Conservation (phyloP, 257 asterid genomes). For the Rehmannia glutinosa region DNA sequence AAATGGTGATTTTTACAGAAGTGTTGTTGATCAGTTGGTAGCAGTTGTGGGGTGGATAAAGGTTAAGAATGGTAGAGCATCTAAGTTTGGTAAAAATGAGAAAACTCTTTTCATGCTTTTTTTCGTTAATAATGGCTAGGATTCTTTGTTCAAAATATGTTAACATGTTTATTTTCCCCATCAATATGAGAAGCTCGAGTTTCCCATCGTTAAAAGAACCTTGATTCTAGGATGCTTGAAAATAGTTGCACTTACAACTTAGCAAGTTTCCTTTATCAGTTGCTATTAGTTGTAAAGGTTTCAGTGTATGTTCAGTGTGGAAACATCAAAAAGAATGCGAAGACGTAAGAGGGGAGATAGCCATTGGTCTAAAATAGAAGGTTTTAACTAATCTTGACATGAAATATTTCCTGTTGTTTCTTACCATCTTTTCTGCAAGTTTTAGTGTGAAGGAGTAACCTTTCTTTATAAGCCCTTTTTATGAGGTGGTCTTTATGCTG, state of each 20-base stretch:
- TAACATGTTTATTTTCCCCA: neutral
- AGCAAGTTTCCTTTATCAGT: neutral
- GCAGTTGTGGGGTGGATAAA: neutral
- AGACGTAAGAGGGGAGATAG: neutral
- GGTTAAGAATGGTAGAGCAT: neutral
- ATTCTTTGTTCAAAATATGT: too few relatives aligned
- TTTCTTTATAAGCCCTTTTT: neutral
- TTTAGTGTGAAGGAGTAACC: neutral
- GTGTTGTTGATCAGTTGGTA: neutral
- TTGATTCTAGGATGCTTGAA: neutral
- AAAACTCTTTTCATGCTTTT: neutral
- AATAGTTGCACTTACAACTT: too few relatives aligned
- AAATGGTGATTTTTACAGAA: neutral
- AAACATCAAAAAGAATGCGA: neutral
- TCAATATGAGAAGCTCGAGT: neutral
- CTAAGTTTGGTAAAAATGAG: neutral
- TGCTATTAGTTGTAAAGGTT: neutral
- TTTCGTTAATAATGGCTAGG: neutral
- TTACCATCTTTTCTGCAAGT: neutral
- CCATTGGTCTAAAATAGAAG: neutral
- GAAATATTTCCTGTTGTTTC: neutral
- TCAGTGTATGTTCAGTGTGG: neutral
- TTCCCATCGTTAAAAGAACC: neutral
- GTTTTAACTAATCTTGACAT: neutral
- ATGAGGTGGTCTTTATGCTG: neutral